Evolutionary conservation across 805 yeast species (phyloP).

Genomic region (Metschnikowia koreensis): DNA sequence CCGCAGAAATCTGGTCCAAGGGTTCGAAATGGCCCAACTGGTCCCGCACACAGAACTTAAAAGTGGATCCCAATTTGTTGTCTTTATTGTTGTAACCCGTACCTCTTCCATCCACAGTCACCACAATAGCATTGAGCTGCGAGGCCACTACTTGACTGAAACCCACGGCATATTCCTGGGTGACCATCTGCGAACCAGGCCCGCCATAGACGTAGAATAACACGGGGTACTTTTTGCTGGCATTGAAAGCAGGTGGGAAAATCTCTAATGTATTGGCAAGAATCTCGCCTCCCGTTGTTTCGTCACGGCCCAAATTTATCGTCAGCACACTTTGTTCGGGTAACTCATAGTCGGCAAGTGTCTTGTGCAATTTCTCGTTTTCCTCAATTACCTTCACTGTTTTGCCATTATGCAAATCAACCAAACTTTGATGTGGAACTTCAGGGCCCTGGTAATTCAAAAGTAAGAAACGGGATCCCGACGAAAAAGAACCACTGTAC

Average conservation of each 20-base stretch:
- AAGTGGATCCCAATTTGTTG: slow-evolving; percentile 46
- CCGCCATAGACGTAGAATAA: slow-evolving; percentile 93
- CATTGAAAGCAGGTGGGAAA: slow-evolving; percentile 70
- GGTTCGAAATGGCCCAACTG: slow-evolving; percentile 81
- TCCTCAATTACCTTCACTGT: slow-evolving; percentile 44
- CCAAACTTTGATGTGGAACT: slow-evolving; percentile 73
- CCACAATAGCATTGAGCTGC: slow-evolving; percentile 77
- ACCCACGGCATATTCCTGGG: slow-evolving; percentile 53
- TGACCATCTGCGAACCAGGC: slow-evolving; percentile 86
- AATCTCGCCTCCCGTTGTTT: slow-evolving; percentile 43
- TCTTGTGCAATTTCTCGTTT: slow-evolving; percentile 42
- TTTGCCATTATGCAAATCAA: slow-evolving; percentile 38
- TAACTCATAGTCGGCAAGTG: slow-evolving; percentile 46
- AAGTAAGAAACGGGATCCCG: slow-evolving; percentile 71
- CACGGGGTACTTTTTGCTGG: slow-evolving; percentile 69
- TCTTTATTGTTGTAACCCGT: slow-evolving; percentile 79
- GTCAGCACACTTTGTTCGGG: slow-evolving; percentile 59
- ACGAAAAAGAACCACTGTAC: slow-evolving; percentile 70
- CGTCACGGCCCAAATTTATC: slow-evolving; percentile 51
- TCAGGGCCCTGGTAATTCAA: slow-evolving; percentile 76
- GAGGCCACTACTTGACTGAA: slow-evolving; percentile 80
- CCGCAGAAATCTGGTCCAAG: slow-evolving; percentile 83
- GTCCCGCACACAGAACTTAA: slow-evolving; percentile 78
- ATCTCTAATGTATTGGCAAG: slow-evolving; percentile 71
- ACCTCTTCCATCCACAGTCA: slow-evolving; percentile 95